Base-by-base conservation (phyloP, 2,329 filamentous ascomycete species). In the Beauveria sp. region DNA sequence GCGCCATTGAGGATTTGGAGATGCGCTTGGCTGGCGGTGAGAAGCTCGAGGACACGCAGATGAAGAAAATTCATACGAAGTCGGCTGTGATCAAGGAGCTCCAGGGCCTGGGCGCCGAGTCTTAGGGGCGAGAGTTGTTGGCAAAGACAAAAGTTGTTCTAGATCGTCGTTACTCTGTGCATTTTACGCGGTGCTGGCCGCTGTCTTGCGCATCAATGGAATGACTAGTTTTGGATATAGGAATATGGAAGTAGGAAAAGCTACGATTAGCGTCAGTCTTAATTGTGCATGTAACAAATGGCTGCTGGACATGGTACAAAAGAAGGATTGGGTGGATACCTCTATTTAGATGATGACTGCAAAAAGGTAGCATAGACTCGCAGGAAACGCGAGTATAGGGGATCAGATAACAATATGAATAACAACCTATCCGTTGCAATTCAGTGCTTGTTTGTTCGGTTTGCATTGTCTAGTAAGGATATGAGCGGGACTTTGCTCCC, bases 21-120 rank as follows among this genome's bases (percentile, higher is more conserved):
- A 97, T 97, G 92, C 86, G 94, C 61, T 86, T 92, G 66, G 94
- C 93, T 3, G 88, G 89, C 40, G 93, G 93, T 5, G 94, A 99
- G 81, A 97, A 97, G 81, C 79, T 99, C 63, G 94, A 99, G 78
- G 93, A 97, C 71, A 99, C 94, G 37, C 94, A 99, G 78, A 86
- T 99, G 76, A 96, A 96, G 82, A 99, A 99, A 84, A 99, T 99
- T 68, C 84, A 85, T 61, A 97, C 92, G 24, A 96, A 97, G 79
- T 80, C 86, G 54, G 77, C 83, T 18, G 93, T 99, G 62, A 81
- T 92, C 64, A 91, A 89, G 76, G 94, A 99, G 77, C 78, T 99
- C 63, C 84, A 89, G 52, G 77, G 74, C 8, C 72, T 92, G 59
- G 78, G 65, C 22, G 65, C 65, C 75, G 67, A 76, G 71, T 28